Base-by-base conservation (phyloP, 208 protist genomes). In the Trypanosoma rangeli region DNA sequence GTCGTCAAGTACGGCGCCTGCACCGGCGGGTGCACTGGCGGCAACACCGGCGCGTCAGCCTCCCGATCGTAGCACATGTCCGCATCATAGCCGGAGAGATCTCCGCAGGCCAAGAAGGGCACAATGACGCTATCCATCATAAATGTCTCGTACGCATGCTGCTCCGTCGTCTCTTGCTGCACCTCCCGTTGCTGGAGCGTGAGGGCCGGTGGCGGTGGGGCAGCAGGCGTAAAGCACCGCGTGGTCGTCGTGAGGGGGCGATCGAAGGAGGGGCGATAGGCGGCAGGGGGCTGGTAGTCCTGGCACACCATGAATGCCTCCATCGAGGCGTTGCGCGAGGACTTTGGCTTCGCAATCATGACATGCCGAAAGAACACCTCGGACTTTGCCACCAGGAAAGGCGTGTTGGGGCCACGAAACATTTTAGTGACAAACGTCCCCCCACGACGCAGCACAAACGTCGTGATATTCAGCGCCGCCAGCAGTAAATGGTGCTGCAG, bases 371-470 rank as follows among this genome's bases (percentile, higher is more conserved):
- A 99, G 69, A 99, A 99, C 5, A 98, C 28, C 54, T 98, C 86
- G 12, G 98, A 85, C 80, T 99, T 98, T 2, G 93, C 86, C 49
- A 97, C 88, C 16, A 99, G 87, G 55, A 99, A 90, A 5, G 80
- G 70, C 5, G 94, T 96, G 70, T 96, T 96, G 35, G 96, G 97
- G 10, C 98, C 98, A 26, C 98, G 94, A 70, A 99, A 99, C 74
- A 99, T 98, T 80, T 99, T 99, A 15, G 98, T 96, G 24, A 99
- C 87, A 82, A 99, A 99, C 52, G 83, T 89, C 13, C 98, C 98
- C 44, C 94, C 95, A 3, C 59, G 68, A 3, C 85, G 78, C 0
- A 99, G 87, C 26, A 99, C 79, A 62, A 95, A 93, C 15, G 95
- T 98, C 5, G 98, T 97, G 61, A 99, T 99, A 79, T 98, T 98